These are phyloP conservation scores for Cercospora janseana DNA, from an alignment of 2,329 filamentous ascomycete genomes.

Conservation along the genomic window DNA sequence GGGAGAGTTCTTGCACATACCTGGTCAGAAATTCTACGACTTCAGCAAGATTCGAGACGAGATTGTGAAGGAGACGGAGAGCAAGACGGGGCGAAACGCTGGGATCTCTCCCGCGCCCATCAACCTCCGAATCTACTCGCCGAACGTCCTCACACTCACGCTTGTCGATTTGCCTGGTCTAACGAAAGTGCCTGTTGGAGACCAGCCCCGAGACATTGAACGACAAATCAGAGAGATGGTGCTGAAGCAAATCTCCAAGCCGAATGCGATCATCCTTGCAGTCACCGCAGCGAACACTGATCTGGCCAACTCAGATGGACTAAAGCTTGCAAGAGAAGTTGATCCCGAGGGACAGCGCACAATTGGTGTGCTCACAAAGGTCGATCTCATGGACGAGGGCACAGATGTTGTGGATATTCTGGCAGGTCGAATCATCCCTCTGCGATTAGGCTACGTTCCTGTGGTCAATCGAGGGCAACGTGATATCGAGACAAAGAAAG, in stretches of 20 bases:
- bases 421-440: conserved; percentile 92
- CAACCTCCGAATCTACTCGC: conserved; percentile 97
- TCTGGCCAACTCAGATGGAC: conserved; percentile 95
- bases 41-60: conserved; percentile 98
- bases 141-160: conserved; percentile 94
- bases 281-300: conserved; percentile 97
- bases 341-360: conserved; percentile 96
- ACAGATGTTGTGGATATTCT: conserved; percentile 98
- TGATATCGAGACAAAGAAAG: conserved; percentile 97
- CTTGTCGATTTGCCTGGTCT: conserved; percentile 94
- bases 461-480: conserved; percentile 97
- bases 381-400: conserved; percentile 97
- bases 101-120: conserved; percentile 96
- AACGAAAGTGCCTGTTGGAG: conserved; percentile 94
- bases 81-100: conserved; percentile 92
- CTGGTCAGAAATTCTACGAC: conserved; percentile 95
- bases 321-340: conserved; percentile 94
- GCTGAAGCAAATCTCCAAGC: conserved; percentile 96
- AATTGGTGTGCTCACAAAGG: conserved; percentile 97
- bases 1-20: conserved; percentile 98
- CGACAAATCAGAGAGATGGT: conserved; percentile 97
- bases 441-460: conserved; percentile 91
- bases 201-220: conserved; percentile 96
- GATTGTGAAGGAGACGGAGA: conserved; percentile 93
- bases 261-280: conserved; percentile 95